Evolutionary conservation across 106 monocot species (phyloP), one percentile per base, ranked within the genome.

Genomic region (Allium fistulosum): DNA sequence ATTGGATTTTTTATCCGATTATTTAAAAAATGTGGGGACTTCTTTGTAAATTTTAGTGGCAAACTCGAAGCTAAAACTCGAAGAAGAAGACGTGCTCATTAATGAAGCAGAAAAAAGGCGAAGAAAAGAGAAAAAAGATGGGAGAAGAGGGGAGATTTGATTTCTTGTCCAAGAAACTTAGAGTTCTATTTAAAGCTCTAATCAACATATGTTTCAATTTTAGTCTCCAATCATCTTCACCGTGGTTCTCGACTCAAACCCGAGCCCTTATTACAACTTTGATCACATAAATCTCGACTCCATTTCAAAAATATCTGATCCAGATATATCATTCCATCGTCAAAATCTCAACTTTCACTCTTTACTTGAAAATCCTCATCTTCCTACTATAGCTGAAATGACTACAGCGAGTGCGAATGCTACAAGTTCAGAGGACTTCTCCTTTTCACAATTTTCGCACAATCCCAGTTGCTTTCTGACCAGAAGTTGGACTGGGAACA

Each of bases 291-390:
- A 46, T 27, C 22, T 11, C 15, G 78, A 72, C 63, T 53, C 75
- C 53, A 66, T 55, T 48, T 2, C 64, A 16, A 22, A 22, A 22
- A 10, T 2, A 13, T 48, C 47, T 26, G 49, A 37, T 16, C 49
- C 70, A 8, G 9, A 50, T 22, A 66, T 51, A 13, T 8, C 59
- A 45, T 51, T 66, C 51, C 64, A 64, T 26, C 68, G 75, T 10
- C 93, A 88, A 63, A 92, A 97, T 79, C 92, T 97, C 71, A 97
- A 92, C 11, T 80, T 97, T 16, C 88, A 89, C 80, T 97, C 89
- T 74, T 84, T 97, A 69, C 88, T 91, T 57, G 96, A 95, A 8
- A 85, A 90, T 57, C 75, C 16, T 48, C 52, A 61, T 48, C 1
- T 48, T 8, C 59, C 63, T 1, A 16, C 16, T 10, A 47, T 61